Base-by-base conservation (phyloP, 305 asterid species). In the Fraxinus xanthoxyloides region DNA sequence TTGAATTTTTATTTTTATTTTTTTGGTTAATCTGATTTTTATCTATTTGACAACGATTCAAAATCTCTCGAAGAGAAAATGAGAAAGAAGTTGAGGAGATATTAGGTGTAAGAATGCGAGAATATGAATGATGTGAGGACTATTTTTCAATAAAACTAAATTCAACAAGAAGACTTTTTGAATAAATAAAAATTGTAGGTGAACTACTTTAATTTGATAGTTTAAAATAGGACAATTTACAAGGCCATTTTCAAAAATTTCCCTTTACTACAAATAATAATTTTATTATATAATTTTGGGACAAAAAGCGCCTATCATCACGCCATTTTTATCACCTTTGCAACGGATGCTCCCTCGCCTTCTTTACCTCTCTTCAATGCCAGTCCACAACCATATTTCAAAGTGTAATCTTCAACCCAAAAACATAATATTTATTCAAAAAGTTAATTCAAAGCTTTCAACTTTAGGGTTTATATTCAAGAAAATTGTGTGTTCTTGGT, bases 241-340 rank as follows among this genome's bases (percentile, higher is more conserved):
- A 13, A 13, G 40, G 24, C 23, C 40, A 69, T 69, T 69, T 69
- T 28, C 40, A 28, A 69, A 69, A 69, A 13, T 30, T 69, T 13
- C 21, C 23, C 38, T 69, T 69, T 15, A 28, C 74, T 67, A 28
- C 32, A 67, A 26, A 65, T 61, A 61, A 61, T 23, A 61, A 23
- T 56, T 8, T 24, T 26, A 65, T 24, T 23, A 63, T 21, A 23
- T 65, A 26, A 65, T 12, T 31, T 15, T 15, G 26, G 19, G 46
- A 70, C 76, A 26, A 30, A 70, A 70, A 70, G 40, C 76, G 67
- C 77, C 81, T 79, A 80, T 81, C 85, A 73, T 80, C 87, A 86
- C 83, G 46, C 82, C 26, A 17, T 82, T 86, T 82, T 83, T 82
- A 87, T 89, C 91, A 81, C 70, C 90, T 82, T 79, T 72, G 28